These are phyloP conservation scores for Neohortaea acidophila DNA, from an alignment of 495 filamentous ascomycete genomes.

Conservation along the genomic window DNA sequence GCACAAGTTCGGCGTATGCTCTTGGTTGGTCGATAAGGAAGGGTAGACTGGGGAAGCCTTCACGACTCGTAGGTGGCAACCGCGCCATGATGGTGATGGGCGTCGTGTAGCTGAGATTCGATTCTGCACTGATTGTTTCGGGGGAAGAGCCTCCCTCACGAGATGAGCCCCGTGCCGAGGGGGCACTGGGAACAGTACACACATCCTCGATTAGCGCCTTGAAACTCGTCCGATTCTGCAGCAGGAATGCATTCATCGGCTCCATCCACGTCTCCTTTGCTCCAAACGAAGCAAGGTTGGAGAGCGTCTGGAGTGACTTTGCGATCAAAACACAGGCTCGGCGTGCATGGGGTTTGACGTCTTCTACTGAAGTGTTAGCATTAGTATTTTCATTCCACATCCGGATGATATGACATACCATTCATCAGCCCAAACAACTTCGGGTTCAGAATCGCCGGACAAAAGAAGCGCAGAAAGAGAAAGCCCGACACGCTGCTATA, in stretches of 20 bases:
- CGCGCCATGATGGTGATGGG: constrained; percentile 81
- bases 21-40: constrained; percentile 86
- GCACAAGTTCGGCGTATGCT: constrained; percentile 75
- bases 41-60: constrained; percentile 88
- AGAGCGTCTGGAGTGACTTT: constrained; percentile 88
- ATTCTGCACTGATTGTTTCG: constrained; percentile 8
- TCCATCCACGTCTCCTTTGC: constrained; percentile 98
- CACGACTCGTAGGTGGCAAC: constrained; percentile 63
- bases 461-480: constrained; percentile 90
- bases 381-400: background rate
- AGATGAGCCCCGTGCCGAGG: background rate
- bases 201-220: constrained; percentile 77
- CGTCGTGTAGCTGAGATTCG: constrained; percentile 52
- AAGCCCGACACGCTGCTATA: constrained; percentile 97
- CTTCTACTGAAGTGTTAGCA: constrained; percentile 36
- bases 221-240: constrained; percentile 52
- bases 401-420: constrained; percentile 33
- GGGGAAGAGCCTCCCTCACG: constrained; percentile 28
- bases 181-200: constrained; percentile 62
- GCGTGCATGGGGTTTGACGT: constrained; percentile 73
- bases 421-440: constrained; percentile 87
- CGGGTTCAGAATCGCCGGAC: constrained; percentile 87
- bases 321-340: constrained; percentile 86
- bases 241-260: constrained; percentile 77
- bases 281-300: constrained; percentile 85